Base-by-base conservation (phyloP, 805 yeast species). In the Priceomyces castillae region DNA sequence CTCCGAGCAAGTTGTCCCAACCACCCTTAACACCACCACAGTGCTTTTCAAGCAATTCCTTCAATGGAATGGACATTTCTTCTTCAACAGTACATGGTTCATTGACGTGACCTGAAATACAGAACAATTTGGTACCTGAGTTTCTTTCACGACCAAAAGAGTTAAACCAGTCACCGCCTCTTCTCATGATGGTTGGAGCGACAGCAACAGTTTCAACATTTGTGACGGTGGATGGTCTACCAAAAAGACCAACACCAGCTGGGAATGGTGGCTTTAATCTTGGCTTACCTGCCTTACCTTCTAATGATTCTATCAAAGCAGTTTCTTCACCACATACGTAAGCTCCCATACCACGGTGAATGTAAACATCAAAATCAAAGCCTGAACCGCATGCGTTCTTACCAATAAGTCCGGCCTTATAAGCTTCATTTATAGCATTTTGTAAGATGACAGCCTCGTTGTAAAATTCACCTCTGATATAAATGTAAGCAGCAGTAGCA, bases 211-310 rank as follows among this genome's bases (percentile, higher is more conserved):
- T 87, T 71, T 88, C 96, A 47, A 88, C 96, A 61, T 88, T 88
- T 49, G 95, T 84, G 46, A 88, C 96, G 35, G 96, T 88, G 25
- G 90, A 80, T 52, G 96, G 96, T 65, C 96, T 80, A 58, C 96
- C 96, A 54, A 85, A 88, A 43, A 88, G 73, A 57, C 96, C 96
- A 46, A 87, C 92, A 58, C 95, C 96, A 28, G 95, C 96, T 28
- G 96, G 96, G 79, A 88, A 88, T 51, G 96, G 96, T 30, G 96
- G 96, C 80, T 88, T 88, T 64, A 88, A 77, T 69, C 96, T 81
- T 54, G 96, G 96, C 69, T 88, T 88, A 52, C 96, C 96, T 45
- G 94, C 95, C 68, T 88, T 88, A 56, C 96, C 96, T 71, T 88
- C 96, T 42, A 88, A 73, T 3, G 90, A 82, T 71, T 88, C 96